Base-by-base conservation (phyloP, 2,329 filamentous ascomycete genomes). In the Canariomyces notabilis region DNA sequence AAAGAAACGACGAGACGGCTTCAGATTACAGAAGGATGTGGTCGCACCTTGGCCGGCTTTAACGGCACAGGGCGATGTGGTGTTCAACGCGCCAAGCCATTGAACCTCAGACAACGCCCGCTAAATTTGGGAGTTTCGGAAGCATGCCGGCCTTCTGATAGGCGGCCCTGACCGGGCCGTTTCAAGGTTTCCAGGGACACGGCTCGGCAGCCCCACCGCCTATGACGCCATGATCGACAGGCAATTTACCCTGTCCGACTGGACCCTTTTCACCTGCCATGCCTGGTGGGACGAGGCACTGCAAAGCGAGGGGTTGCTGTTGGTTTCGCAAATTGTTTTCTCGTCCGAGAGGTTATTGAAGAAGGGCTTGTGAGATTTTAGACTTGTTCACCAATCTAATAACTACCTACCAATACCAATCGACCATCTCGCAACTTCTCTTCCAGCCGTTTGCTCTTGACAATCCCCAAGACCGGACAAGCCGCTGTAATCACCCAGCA, bases 141-240 rank as follows among this genome's bases (percentile, higher is more conserved):
- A 33, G 39, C 16, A 21, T 7, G 4, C 16, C 32, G 32, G 32
- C 32, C 32, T 6, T 12, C 15, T 48, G 41, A 48, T 48, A 41
- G 43, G 36, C 38, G 20, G 42, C 20, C 32, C 16, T n/a, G 16
- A n/a, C n/a, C n/a, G 11, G 21, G 40, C n/a, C 9, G 47, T 46
- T 46, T 46, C 43, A 45, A 36, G 26, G 42, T 20, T 42, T 37
- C 11, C 42, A 46, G 48, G 48, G 39, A 37, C 48, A 18, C 37
- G 21, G 37, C 31, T 20, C 18, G 5, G 22, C 8, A 8, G 44
- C 36, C 37, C 48, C 48, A 35, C 43, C 18, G 2, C 26, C 14
- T 29, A 42, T 47, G 44, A 50, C 48, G 48, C 34, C 31, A 50
- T 46, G 44, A 47, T 50, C 40, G 37, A 44, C 43, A 42, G 22